These are phyloP conservation scores for Cornus kousa DNA, from an alignment of 148 eudicot species.

Conservation along the genomic window DNA sequence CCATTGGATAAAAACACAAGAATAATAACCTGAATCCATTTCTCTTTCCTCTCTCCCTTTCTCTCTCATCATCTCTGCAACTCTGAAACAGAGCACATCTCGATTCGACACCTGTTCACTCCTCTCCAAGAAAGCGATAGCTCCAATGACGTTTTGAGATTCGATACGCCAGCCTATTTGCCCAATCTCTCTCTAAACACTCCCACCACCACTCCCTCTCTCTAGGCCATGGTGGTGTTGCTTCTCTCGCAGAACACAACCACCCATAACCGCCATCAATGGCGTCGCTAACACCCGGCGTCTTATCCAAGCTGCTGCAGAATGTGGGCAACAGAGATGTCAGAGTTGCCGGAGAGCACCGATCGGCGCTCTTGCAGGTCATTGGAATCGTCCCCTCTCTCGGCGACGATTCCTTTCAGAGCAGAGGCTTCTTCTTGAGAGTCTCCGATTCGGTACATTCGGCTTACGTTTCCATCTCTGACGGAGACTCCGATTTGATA, in stretches of 20 bases:
- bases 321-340: slow-evolving; percentile 22
- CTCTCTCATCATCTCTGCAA: not conserved
- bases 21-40: not conserved
- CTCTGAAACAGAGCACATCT: slow-evolving; percentile 9
- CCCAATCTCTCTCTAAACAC: not conserved
- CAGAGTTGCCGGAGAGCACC: slow-evolving; percentile 43
- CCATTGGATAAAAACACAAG: not conserved
- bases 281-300: slow-evolving; percentile 43
- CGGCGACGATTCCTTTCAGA: slow-evolving; percentile 30
- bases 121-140: not conserved
- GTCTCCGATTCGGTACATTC: slow-evolving; percentile 46
- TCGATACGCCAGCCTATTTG: not conserved
- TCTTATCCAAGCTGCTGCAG: slow-evolving; percentile 31
- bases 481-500: slow-evolving; percentile 31
- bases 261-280: slow-evolving; percentile 8
- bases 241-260: too few species aligned
- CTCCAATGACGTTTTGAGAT: slow-evolving; percentile 17
- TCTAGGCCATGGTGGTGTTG: not conserved
- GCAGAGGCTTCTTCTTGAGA: slow-evolving; percentile 34
- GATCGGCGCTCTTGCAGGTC: slow-evolving; percentile 39
- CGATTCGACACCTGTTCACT: slow-evolving; percentile 19
- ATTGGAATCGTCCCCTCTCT: slow-evolving; percentile 34
- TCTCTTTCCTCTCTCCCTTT: not conserved
- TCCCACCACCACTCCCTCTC: not conserved
- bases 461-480: slow-evolving; percentile 37